A percentile compares a stretch with the other conserved stretches of the same genome.
Evolutionary conservation across 257 asterid genomes (phyloP).

Genomic region (Solanum gracilifrons): DNA sequence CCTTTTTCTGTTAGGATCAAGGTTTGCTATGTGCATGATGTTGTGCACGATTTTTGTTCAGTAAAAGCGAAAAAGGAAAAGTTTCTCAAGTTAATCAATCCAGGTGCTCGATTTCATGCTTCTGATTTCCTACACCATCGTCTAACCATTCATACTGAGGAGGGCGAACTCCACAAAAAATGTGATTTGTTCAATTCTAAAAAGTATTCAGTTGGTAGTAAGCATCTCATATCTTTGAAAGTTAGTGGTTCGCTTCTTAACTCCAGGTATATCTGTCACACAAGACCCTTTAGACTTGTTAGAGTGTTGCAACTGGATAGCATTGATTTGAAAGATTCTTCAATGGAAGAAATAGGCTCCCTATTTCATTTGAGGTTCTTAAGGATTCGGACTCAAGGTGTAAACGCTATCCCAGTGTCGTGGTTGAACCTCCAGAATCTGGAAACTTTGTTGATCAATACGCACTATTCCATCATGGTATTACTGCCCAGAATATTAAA

Average conservation of each 20-base stretch:
- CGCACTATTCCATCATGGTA: accelerated
- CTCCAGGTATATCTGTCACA: background rate
- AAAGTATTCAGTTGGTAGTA: background rate
- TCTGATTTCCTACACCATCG: background rate
- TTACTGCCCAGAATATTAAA: background rate
- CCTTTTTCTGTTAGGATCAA: too few species aligned
- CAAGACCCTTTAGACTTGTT: background rate
- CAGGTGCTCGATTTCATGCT: background rate
- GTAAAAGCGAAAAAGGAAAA: slow-evolving; percentile 4
- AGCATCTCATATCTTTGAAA: background rate
- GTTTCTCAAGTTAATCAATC: background rate
- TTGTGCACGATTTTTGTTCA: slow-evolving; percentile 5
- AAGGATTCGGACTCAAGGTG: accelerated
- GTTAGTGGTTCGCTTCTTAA: background rate
- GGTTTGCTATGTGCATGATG: slow-evolving; percentile 12
- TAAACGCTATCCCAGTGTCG: too few species aligned
- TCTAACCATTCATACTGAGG: background rate
- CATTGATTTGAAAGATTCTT: background rate
- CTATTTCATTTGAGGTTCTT: background rate
- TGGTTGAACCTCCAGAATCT: too few species aligned
- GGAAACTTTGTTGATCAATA: too few species aligned
- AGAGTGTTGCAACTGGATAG: slow-evolving; percentile 7
- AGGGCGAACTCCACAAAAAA: background rate
- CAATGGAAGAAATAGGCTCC: background rate
- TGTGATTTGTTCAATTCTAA: background rate